Conservation (phyloP, 2,329 filamentous ascomycete species). For the Colletotrichum sp. region DNA sequence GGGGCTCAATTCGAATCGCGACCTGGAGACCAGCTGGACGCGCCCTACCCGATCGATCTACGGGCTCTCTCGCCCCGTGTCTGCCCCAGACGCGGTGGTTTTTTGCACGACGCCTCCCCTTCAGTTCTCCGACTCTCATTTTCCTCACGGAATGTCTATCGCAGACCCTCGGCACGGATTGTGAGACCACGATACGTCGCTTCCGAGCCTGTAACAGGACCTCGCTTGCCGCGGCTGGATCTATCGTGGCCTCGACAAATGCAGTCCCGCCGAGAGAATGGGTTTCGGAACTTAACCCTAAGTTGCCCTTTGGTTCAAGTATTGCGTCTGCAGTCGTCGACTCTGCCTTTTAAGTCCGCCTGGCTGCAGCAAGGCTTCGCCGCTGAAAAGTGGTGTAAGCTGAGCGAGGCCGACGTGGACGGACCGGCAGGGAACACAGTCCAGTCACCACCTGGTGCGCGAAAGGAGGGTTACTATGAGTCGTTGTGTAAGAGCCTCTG, state of each 20-base stretch:
- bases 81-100: constrained; percentile 20
- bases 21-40: constrained; percentile 20
- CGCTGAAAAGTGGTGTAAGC: constrained; percentile 53
- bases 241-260: constrained; percentile 38
- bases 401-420: constrained; percentile 37
- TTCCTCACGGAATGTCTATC: constrained; percentile 70
- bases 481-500: constrained; percentile 76
- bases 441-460: constrained; percentile 62
- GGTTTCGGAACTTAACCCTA: constrained; percentile 98
- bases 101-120: constrained; percentile 76
- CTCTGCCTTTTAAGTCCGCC: constrained; percentile 67
- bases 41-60: constrained; percentile 27
- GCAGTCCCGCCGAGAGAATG: constrained; percentile 57
- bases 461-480: constrained; percentile 74
- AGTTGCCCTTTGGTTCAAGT: constrained; percentile 73
- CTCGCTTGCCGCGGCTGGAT: constrained; percentile 54
- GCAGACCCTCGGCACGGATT: constrained; percentile 44
- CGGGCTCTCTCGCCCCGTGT: constrained; percentile 50
- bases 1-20: constrained; percentile 35
- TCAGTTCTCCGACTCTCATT: constrained; percentile 80
- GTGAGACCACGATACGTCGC: constrained; percentile 56
- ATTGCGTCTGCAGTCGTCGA: constrained; percentile 75
- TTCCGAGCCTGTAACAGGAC: constrained; percentile 66
- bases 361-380: constrained; percentile 36
- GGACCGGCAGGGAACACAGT: constrained; percentile 57